Conservation (phyloP, 495 filamentous ascomycete species). For the Elasticomyces elasticus region DNA sequence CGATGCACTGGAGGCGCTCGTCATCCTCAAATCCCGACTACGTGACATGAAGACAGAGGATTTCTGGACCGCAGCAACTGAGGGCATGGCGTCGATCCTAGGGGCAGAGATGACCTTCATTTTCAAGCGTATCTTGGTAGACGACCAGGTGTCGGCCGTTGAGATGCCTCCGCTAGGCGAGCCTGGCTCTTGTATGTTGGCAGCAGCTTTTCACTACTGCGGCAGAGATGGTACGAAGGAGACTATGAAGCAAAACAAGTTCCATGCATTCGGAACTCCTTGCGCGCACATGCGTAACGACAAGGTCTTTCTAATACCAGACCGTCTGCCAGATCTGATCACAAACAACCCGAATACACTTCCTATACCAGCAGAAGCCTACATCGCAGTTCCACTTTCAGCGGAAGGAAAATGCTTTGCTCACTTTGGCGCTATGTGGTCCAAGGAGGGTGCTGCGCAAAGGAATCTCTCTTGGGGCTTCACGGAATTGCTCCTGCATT, state of each 20-base stretch:
- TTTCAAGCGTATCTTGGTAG: constrained; percentile 52
- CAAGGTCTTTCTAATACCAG: constrained; percentile 63
- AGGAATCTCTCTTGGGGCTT: constrained; percentile 57
- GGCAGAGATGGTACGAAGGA: constrained; percentile 48
- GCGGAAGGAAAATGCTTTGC: constrained; percentile 60
- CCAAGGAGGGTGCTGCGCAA: constrained; percentile 47
- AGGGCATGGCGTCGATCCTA: constrained; percentile 53
- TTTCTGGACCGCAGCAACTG: constrained; percentile 60
- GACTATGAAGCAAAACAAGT: constrained; percentile 47
- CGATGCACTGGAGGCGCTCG: constrained; percentile 51
- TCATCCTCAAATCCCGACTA: constrained; percentile 52
- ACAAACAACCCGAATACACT: constrained; percentile 52
- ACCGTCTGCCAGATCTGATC: constrained; percentile 49
- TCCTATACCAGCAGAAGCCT: constrained; percentile 55
- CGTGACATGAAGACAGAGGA: constrained; percentile 45
- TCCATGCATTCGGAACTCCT: constrained; percentile 54
- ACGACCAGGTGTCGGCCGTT: constrained; percentile 46
- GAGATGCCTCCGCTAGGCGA: constrained; percentile 51
- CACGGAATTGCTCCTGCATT: constrained; percentile 62
- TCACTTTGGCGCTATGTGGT: constrained; percentile 71
- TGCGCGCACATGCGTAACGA: constrained; percentile 64
- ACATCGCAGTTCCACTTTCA: constrained; percentile 63
- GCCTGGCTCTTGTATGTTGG: constrained; percentile 54
- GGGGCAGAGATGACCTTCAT: constrained; percentile 65
- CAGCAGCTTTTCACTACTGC: constrained; percentile 54